Percentiles rank a stretch among this genome's conserved stretches.
These are phyloP conservation scores for Neurospora discreta DNA, from an alignment of 495 filamentous ascomycete species.

Conservation along the genomic window DNA sequence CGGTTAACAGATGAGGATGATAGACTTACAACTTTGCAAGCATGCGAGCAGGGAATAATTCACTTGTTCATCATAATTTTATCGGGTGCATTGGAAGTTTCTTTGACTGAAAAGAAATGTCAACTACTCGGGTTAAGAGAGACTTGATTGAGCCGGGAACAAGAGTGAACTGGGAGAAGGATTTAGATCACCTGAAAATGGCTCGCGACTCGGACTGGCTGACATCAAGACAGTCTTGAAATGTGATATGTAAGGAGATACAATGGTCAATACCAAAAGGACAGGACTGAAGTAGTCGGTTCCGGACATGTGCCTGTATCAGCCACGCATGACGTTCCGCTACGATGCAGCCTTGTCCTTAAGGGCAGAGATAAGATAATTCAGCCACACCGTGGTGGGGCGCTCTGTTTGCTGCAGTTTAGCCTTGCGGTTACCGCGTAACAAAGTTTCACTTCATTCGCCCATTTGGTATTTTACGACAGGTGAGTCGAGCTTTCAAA, in stretches of 20 bases:
- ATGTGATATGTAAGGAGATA: neutral
- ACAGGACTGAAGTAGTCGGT: neutral
- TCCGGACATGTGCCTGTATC: neutral
- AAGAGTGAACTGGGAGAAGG: neutral
- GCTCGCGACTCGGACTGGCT: neutral
- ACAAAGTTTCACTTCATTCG: constrained; percentile 1
- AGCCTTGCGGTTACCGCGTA: neutral
- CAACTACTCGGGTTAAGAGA: neutral
- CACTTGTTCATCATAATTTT: neutral
- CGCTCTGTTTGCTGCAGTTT: neutral
- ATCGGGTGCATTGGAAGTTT: neutral
- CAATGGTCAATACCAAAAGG: neutral
- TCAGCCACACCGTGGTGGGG: neutral
- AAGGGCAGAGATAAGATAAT: neutral
- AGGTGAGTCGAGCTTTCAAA: neutral
- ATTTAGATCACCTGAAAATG: neutral
- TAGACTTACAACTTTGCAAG: neutral
- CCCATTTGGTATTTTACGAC: neutral
- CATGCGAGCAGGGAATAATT: neutral
- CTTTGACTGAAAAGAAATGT: neutral
- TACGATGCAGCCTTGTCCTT: neutral
- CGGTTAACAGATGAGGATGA: neutral
- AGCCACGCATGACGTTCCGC: neutral
- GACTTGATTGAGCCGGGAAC: neutral
- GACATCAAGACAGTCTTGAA: neutral